These are phyloP conservation scores for Pestalotiopsis sp. DNA, from an alignment of 2,329 filamentous ascomycete species.

Conservation along the genomic window DNA sequence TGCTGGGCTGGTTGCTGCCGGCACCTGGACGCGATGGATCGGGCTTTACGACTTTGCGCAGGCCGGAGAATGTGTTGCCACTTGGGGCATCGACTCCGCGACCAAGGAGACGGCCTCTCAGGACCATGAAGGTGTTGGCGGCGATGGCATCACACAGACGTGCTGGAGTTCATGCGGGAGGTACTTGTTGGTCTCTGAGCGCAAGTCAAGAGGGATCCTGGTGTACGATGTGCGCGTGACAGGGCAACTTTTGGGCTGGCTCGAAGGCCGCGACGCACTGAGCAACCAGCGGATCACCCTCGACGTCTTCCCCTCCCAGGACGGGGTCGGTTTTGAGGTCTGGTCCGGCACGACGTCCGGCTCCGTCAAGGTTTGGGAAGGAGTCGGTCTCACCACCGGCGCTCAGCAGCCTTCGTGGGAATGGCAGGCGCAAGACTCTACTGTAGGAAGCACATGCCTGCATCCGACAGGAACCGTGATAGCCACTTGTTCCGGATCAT, in stretches of 20 bases:
- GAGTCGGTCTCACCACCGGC: conserved; percentile 51
- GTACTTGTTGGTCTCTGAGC: conserved; percentile 65
- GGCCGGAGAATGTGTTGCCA: conserved; percentile 55
- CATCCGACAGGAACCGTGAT: conserved; percentile 58
- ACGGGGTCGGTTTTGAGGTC: conserved; percentile 54
- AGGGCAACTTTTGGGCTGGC: conserved; percentile 56
- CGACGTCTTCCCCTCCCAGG: conserved; percentile 52
- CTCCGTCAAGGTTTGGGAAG: conserved; percentile 60
- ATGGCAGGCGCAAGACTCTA: conserved; percentile 46
- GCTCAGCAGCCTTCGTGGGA: conserved; percentile 47
- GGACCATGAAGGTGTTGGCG: conserved; percentile 43
- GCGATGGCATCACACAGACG: conserved; percentile 65
- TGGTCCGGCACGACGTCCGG: conserved; percentile 63
- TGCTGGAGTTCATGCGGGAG: conserved; percentile 65
- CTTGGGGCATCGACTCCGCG: conserved; percentile 60
- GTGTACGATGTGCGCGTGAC: conserved; percentile 67
- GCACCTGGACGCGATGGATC: conserved; percentile 65
- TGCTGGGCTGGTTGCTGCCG: conserved; percentile 58
- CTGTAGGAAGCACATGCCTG: conserved; percentile 52
- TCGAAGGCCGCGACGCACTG: conserved; percentile 50
- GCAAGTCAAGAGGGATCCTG: conserved; percentile 55
- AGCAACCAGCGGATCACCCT: conserved; percentile 60
- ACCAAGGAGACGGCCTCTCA: conserved; percentile 35
- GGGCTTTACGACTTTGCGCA: conserved; percentile 65
- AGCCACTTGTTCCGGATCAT: conserved; percentile 60